A percentile compares a stretch with the other conserved stretches of the same genome.
Evolutionary conservation across 768 basidiomycete species (phyloP).

Genomic region (Guyanaporus albipodus): DNA sequence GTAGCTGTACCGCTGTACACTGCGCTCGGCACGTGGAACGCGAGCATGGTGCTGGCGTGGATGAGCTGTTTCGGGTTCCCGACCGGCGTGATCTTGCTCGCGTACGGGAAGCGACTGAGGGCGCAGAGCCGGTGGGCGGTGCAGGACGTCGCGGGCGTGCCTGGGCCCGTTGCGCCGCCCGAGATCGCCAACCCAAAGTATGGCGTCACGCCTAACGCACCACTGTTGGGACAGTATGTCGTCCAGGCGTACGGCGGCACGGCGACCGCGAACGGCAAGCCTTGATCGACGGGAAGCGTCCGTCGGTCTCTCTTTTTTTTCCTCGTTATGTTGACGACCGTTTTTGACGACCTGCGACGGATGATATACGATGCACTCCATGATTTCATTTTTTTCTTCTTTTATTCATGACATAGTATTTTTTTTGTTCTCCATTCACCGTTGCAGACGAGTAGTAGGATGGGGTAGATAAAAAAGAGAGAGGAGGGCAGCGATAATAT

Average conservation of each 20-base stretch:
- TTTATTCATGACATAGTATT: no score
- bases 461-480: no score
- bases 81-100: conserved; percentile 15
- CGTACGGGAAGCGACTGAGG: conserved; percentile 20
- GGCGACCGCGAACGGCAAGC: not conserved
- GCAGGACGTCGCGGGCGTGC: conserved; percentile 11
- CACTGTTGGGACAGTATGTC: conserved; percentile 12
- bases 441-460: no score
- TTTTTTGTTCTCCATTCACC: no score
- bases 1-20: conserved; percentile 23
- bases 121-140: conserved; percentile 25
- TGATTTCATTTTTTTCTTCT: not conserved
- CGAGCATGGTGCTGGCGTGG: conserved; percentile 18
- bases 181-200: not conserved
- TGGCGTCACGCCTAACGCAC: conserved; percentile 3
- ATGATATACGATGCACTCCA: no score
- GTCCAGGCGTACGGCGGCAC: conserved; percentile 18
- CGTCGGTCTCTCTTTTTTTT: not conserved
- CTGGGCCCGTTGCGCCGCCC: not conserved
- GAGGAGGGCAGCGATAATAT: no score
- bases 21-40: conserved; percentile 15
- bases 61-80: conserved; percentile 26
- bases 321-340: not conserved
- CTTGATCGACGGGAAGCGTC: not conserved
- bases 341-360: not conserved